phyloP scores from a whole-genome alignment of 768 basidiomycete genomes.

The Leccinum fibrillosum region DNA sequence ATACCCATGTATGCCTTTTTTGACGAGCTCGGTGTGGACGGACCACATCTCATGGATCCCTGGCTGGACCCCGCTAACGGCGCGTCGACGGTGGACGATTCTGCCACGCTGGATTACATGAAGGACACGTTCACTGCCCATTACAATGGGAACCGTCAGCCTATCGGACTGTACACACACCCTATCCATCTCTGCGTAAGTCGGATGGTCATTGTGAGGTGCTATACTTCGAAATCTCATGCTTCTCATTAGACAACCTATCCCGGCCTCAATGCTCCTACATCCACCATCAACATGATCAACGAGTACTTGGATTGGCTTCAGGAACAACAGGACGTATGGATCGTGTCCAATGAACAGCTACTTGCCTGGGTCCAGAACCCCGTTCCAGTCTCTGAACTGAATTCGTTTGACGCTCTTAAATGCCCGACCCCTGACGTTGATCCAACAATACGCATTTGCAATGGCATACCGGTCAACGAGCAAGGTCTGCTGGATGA shows the following conservation, averaged over 20 bases:
- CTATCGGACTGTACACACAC: background rate
- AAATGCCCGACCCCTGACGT: background rate
- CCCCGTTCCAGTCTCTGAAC: background rate
- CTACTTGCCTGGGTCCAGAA: background rate
- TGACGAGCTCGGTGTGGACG: background rate
- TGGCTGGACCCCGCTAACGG: background rate
- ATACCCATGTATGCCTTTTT: background rate
- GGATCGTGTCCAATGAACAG: constrained; percentile 3
- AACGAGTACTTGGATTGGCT: constrained; percentile 1
- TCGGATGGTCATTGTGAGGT: background rate
- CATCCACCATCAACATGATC: constrained; percentile 2
- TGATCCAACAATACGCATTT: background rate
- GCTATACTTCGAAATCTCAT: background rate
- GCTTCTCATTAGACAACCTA: background rate
- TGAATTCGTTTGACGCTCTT: background rate
- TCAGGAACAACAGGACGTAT: background rate
- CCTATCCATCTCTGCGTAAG: background rate
- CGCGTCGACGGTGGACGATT: background rate
- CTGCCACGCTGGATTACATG: background rate
- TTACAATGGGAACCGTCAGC: background rate
- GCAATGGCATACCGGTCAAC: background rate
- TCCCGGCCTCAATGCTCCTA: background rate
- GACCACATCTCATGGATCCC: constrained; percentile 1
- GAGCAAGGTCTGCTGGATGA: background rate
- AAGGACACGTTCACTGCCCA: background rate